phyloP scores from a whole-genome alignment of 768 basidiomycete species.

The Ephemerocybe angulata region DNA sequence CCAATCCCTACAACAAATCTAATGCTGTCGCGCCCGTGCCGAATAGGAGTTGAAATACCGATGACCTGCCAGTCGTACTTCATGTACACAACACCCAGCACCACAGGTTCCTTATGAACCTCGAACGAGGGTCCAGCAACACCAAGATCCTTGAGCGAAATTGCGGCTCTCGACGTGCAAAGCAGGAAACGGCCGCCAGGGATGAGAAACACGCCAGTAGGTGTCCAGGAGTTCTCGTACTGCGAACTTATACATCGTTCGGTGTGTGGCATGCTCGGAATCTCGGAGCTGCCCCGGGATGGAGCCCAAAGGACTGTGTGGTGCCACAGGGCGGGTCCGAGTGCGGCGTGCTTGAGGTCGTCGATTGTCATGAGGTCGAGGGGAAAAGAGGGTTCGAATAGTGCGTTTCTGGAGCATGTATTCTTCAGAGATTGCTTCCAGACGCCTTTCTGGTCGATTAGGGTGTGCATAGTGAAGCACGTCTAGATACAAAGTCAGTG shows the following conservation, averaged over 20 bases:
- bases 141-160: not conserved
- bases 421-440: not conserved
- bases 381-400: not conserved
- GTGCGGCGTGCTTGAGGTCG: not conserved
- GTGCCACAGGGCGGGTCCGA: not conserved
- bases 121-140: too few species aligned
- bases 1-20: not conserved
- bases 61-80: not conserved
- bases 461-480: too few species aligned
- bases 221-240: not conserved
- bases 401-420: not conserved
- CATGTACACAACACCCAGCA: not conserved
- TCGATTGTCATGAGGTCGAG: not conserved
- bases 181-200: not conserved
- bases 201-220: not conserved
- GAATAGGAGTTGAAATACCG: not conserved
- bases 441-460: not conserved
- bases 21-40: not conserved
- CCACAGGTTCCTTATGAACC: not conserved
- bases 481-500: too few species aligned
- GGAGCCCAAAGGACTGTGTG: too few species aligned
- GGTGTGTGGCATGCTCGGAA: not conserved
- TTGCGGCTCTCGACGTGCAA: not conserved
- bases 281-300: too few species aligned
- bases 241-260: not conserved